Percentiles rank a stretch among this genome's conserved stretches.
Conservation (phyloP, 148 eudicot species). For the Tetragonia tetragonoides region DNA sequence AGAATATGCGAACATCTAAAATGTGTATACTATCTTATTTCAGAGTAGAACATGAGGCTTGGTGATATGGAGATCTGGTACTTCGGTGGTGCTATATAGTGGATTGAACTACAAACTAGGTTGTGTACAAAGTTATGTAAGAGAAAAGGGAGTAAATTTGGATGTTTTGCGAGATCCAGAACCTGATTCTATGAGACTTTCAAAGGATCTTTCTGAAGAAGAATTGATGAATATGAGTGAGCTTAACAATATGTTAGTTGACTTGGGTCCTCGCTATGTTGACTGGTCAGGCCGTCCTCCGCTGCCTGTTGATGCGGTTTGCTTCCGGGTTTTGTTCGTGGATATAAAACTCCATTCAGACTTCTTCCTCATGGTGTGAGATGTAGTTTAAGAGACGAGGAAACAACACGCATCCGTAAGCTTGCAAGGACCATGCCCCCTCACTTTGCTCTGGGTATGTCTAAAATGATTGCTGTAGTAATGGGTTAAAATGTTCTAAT, state of each 20-base stretch:
- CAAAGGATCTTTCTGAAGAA: constrained; percentile 45
- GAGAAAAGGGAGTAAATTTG: constrained; percentile 30
- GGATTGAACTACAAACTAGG: constrained; percentile 76
- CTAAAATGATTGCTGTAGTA: background rate
- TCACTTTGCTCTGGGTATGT: constrained; percentile 93
- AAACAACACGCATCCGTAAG: constrained; percentile 61
- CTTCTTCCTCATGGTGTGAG: constrained; percentile 69
- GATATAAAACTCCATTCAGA: constrained; percentile 77
- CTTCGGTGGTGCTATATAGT: constrained; percentile 70
- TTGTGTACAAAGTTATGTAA: constrained; percentile 63
- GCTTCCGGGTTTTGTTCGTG: constrained; percentile 67
- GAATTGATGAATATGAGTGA: constrained; percentile 56
- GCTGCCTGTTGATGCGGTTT: constrained; percentile 87
- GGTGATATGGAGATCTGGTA: constrained; percentile 95
- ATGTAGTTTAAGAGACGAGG: constrained; percentile 50
- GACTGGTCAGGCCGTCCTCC: constrained; percentile 92
- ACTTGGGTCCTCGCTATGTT: constrained; percentile 70
- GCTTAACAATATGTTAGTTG: constrained; percentile 58
- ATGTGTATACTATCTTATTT: constrained; percentile 25
- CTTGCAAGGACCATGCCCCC: constrained; percentile 76
- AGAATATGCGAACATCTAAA: constrained; percentile 17
- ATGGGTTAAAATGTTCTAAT: background rate
- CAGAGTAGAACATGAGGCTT: constrained; percentile 93
- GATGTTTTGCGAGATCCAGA: constrained; percentile 22
- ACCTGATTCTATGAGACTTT: constrained; percentile 24